phyloP scores from a whole-genome alignment of 306 rosid species.

The Prunus persica region DNA sequence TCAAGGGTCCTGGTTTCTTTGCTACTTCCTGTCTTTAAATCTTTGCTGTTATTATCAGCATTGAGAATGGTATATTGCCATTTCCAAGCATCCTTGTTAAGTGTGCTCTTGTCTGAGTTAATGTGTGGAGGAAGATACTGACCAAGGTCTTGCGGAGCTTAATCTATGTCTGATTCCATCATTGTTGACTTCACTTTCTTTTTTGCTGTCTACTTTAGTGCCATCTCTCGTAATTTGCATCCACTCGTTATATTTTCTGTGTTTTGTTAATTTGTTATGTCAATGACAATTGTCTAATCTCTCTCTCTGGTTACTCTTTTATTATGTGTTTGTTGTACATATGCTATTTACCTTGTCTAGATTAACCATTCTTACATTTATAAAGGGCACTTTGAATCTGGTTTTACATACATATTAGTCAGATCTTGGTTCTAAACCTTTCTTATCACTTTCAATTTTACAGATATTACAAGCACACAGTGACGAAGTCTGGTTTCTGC shows the following conservation, averaged over 20 bases:
- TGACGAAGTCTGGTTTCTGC: slow-evolving; percentile 91
- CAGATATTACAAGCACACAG: slow-evolving; percentile 78
- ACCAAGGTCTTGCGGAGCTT: not conserved
- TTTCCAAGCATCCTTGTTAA: not conserved
- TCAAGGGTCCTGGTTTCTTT: too few relatives aligned
- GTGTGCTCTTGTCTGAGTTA: not conserved
- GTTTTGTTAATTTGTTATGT: not conserved
- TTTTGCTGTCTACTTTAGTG: not conserved
- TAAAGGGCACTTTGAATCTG: not conserved
- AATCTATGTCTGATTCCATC: not conserved
- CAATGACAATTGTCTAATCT: not conserved
- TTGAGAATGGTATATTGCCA: not conserved
- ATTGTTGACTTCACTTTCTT: not conserved
- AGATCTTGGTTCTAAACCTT: slow-evolving; percentile 22
- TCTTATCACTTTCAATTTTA: slow-evolving; percentile 19
- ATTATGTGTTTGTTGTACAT: not conserved
- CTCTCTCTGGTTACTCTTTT: not conserved
- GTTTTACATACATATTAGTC: slow-evolving; percentile 11
- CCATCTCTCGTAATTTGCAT: not conserved
- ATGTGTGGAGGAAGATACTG: not conserved
- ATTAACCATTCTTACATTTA: slow-evolving; percentile 9
- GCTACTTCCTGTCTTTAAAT: too few relatives aligned
- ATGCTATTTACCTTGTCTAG: not conserved
- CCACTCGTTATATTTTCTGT: not conserved
- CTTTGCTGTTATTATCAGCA: not conserved